Evolutionary conservation across 164 flowering plant genomes (phyloP).

Genomic region (Buxus sempervirens): DNA sequence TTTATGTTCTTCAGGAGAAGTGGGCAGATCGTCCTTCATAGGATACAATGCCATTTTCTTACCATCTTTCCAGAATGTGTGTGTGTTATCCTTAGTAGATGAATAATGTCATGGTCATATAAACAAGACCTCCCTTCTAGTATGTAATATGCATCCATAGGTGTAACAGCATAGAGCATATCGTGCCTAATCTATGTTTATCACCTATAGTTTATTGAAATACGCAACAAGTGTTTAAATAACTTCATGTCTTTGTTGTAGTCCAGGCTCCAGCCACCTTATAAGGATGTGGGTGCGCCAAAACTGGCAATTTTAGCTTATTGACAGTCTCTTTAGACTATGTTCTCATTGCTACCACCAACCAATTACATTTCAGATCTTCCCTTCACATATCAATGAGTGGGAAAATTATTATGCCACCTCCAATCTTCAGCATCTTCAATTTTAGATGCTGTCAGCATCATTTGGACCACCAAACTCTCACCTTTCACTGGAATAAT

Average conservation of each 20-base stretch:
- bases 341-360: background rate
- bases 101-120: background rate
- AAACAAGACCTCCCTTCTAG: background rate
- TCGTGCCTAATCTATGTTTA: background rate
- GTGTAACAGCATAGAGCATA: background rate
- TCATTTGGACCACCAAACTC: background rate
- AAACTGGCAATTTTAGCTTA: conserved; percentile 3
- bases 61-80: conserved; percentile 1
- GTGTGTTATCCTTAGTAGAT: background rate
- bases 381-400: background rate
- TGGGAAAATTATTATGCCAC: background rate
- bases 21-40: too few species aligned
- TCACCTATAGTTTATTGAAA: background rate
- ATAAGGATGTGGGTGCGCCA: conserved; percentile 2
- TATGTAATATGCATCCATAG: conserved; percentile 1
- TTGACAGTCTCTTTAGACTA: conserved; percentile 1
- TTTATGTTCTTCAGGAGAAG: too few species aligned
- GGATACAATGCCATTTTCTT: background rate
- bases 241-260: background rate
- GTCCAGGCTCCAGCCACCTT: too few species aligned
- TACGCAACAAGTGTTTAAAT: background rate
- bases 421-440: conserved; percentile 1
- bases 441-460: background rate
- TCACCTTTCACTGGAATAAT: background rate
- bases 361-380: background rate